Base-by-base conservation (phyloP, 257 asterid genomes). In the Plantago major region DNA sequence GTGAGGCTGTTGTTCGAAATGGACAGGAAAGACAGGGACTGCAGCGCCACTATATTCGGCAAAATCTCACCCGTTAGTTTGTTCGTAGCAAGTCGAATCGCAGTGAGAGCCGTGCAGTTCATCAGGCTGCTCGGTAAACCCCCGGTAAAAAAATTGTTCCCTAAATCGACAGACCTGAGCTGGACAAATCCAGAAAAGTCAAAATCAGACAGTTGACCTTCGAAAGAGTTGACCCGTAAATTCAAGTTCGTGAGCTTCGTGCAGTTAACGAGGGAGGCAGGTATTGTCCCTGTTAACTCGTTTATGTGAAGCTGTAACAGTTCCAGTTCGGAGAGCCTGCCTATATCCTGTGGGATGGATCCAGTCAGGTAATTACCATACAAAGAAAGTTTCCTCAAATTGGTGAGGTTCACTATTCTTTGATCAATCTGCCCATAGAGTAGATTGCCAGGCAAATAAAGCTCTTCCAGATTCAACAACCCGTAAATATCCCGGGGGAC, bases 81-180 rank as follows among this genome's bases (percentile, higher is more conserved):
- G 76, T 92, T 89, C 3, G 89, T 74, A 3, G 95, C 95, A 53
- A 92, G 68, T 12, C 97, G 96, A 55, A 89, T 52, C 5, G 96
- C 97, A 0, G 86, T 77, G 17, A 92, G 78, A n/a, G 76, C 79
- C 67, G 74, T 86, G 95, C 96, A 83, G 16, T 77, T 67, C 42
- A 89, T 89, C 14, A 92, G 94, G 54, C 88, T 80, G 40, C 67
- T 65, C 14, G 99, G 95, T 78, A 89, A 65, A 17, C 63, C 44
- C 38, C 99, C 99, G 3, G 22, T 48, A 71, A 92, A 92, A 50
- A 61, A 53, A 46, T 92, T 89, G 48, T 89, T 80, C 40, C 99
- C 99, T 9, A 92, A 88, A 76, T 92, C 99, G 62, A 92, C 65
- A 6, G 81, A 67, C 60, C 60, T 67, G 1, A 89, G 84, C 47